Evolutionary conservation across 2,329 filamentous ascomycete species (phyloP).

Genomic region (Bipolaris gigantea): DNA sequence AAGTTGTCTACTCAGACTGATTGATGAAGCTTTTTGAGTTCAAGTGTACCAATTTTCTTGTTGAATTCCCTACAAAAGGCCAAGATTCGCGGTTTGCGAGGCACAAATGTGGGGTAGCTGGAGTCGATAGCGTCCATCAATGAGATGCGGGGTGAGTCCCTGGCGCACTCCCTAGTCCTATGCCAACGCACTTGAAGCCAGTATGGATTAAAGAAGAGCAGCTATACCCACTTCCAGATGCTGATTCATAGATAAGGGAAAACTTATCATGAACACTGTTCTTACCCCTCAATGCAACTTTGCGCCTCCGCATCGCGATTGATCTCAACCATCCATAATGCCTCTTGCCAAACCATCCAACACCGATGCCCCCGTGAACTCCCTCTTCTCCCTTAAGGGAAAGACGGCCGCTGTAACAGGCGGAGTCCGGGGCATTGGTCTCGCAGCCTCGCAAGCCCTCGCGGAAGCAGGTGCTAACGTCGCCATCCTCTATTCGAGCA

Average conservation of each 20-base stretch:
- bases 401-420: conserved; percentile 47
- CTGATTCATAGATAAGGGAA: not conserved
- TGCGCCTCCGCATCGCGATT: not conserved
- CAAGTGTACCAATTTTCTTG: not conserved
- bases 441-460: conserved; percentile 25
- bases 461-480: conserved; percentile 46
- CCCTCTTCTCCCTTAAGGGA: conserved; percentile 27
- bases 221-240: not conserved
- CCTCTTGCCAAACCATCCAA: conserved; percentile 13
- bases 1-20: not conserved
- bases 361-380: conserved; percentile 9
- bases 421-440: conserved; percentile 58
- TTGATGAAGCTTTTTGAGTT: not conserved
- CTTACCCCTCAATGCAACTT: not conserved
- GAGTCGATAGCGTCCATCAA: conserved; percentile 6
- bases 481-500: conserved; percentile 28
- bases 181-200: not conserved
- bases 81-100: not conserved
- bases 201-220: not conserved
- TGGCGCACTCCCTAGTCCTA: conserved; percentile 23
- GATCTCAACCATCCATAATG: not conserved
- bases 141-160: conserved; percentile 1
- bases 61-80: not conserved
- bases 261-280: not conserved
- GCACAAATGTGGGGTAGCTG: conserved; percentile 3